A percentile compares a stretch with the other conserved stretches of the same genome.
phyloP scores from a whole-genome alignment of 331 rosid species.

The Stylosanthes scabra region DNA sequence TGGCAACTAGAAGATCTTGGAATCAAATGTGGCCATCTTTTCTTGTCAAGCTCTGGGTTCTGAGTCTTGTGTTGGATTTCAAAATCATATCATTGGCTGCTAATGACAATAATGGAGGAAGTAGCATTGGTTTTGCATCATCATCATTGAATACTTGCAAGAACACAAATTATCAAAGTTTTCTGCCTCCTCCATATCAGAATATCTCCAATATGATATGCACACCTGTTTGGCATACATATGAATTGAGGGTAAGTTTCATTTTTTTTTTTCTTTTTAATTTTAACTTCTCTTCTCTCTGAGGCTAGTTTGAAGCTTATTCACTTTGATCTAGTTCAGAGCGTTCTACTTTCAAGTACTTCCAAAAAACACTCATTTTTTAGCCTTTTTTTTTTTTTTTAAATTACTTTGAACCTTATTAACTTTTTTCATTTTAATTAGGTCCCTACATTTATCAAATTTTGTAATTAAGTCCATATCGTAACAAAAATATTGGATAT shows the following conservation, averaged over 20 bases:
- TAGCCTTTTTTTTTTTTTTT: no score
- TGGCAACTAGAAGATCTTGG: constrained; percentile 61
- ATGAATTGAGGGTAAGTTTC: constrained; percentile 78
- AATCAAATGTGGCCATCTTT: constrained; percentile 41
- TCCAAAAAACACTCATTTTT: no score
- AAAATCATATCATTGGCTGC: constrained; percentile 45
- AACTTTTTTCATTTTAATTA: no score
- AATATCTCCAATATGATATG: constrained; percentile 69
- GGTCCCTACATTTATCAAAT: no score
- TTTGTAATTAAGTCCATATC: no score
- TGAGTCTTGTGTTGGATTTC: constrained; percentile 46
- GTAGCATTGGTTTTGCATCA: constrained; percentile 34
- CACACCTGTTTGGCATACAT: constrained; percentile 89
- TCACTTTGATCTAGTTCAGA: constrained; percentile 12
- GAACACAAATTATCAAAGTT: constrained; percentile 65
- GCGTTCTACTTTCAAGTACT: no score
- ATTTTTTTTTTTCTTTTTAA: no score
- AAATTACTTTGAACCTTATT: no score
- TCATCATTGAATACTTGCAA: constrained; percentile 56
- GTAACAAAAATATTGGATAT: no score
- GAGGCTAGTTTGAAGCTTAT: constrained; percentile 10
- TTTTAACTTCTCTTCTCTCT: not conserved
- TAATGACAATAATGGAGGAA: constrained; percentile 44
- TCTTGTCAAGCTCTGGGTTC: constrained; percentile 43
- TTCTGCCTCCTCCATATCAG: constrained; percentile 86